Evolutionary conservation across 148 eudicot genomes (phyloP), one percentile per base, ranked within the genome.

Genomic region (Polygonum maritimum): DNA sequence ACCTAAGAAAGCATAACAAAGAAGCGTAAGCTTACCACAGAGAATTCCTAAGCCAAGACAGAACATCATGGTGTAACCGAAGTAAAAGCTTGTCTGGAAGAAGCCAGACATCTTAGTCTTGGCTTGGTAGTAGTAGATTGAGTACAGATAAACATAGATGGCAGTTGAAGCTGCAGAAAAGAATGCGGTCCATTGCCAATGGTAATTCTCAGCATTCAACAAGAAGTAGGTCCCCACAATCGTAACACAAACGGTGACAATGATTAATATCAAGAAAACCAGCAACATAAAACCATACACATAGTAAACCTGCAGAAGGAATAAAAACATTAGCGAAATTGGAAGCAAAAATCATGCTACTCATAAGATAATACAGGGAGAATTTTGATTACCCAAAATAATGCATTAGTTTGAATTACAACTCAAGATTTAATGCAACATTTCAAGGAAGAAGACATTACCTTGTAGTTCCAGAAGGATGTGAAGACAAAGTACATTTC

Each of bases 71-170:
- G 94, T 92, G 80, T 92, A 92, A 49, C 94, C 94, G 62, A 94
- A 94, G 80, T 94, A 94, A 82, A 94, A 94, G 92, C 98, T 94
- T 75, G 98, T 94, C 83, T 94, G 98, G 82, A 94, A 94, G 92
- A 94, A 94, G 74, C 97, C 97, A 14, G 90, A 92, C 97, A 92
- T 92, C 87, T 92, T 92, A 18, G 97, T 94, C 89, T 94, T 94
- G 80, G 86, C 91, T 48, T 86, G 86, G 83, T 85, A 94, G 86
- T 94, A 94, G 76, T 94, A 94, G 71, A 92, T 81, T 5, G 98
- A 94, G 75, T 94, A 94, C 80, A 94, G 80, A 83, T 83, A 94
- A 39, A 94, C 98, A 69, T 94, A 94, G 69, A 90, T 81, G 70
- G 91, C 96, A 1, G 98, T 92, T 36, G 97, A 92, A 55, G 92